These are phyloP conservation scores for Boletus reticuloceps DNA, from an alignment of 768 basidiomycete species.

Conservation along the genomic window DNA sequence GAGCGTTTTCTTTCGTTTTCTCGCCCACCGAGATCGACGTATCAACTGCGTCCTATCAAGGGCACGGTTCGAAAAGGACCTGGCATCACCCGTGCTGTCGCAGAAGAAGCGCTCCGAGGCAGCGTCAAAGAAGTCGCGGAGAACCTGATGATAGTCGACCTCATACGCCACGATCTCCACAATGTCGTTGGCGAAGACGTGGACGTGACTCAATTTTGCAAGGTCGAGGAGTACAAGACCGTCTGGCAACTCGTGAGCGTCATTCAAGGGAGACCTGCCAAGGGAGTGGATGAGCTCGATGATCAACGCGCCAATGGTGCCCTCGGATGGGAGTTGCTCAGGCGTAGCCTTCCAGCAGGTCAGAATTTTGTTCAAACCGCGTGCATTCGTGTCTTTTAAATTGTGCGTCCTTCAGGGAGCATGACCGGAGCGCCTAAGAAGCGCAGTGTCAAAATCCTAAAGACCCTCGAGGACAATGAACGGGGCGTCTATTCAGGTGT, in stretches of 20 bases:
- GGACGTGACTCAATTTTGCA: slow-evolving; percentile 78
- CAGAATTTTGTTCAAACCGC: slow-evolving; percentile 13
- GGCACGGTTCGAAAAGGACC: slow-evolving; percentile 80
- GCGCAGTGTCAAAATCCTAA: slow-evolving; percentile 87
- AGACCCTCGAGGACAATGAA: slow-evolving; percentile 67
- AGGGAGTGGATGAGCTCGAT: slow-evolving; percentile 36
- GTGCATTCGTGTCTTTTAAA: neutral
- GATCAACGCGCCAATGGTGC: slow-evolving; percentile 36
- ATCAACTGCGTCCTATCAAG: slow-evolving; percentile 92
- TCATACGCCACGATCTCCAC: slow-evolving; percentile 91
- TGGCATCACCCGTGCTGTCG: slow-evolving; percentile 58
- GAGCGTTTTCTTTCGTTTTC: slow-evolving; percentile 87
- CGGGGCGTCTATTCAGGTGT: slow-evolving; percentile 89
- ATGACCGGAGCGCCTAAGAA: slow-evolving; percentile 99
- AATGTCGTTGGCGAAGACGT: slow-evolving; percentile 82
- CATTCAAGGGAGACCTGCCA: slow-evolving; percentile 65
- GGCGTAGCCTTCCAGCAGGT: slow-evolving; percentile 85
- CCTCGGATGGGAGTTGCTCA: slow-evolving; percentile 77
- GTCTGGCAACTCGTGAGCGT: slow-evolving; percentile 97
- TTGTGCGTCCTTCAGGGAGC: slow-evolving; percentile 53
- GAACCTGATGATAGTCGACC: slow-evolving; percentile 97
- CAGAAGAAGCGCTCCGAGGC: slow-evolving; percentile 60
- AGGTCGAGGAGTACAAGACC: slow-evolving; percentile 88
- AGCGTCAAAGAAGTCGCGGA: slow-evolving; percentile 91
- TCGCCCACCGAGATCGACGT: slow-evolving; percentile 59